These are phyloP conservation scores for Silybum marianum DNA, from an alignment of 129 eudicot genomes.

Conservation along the genomic window DNA sequence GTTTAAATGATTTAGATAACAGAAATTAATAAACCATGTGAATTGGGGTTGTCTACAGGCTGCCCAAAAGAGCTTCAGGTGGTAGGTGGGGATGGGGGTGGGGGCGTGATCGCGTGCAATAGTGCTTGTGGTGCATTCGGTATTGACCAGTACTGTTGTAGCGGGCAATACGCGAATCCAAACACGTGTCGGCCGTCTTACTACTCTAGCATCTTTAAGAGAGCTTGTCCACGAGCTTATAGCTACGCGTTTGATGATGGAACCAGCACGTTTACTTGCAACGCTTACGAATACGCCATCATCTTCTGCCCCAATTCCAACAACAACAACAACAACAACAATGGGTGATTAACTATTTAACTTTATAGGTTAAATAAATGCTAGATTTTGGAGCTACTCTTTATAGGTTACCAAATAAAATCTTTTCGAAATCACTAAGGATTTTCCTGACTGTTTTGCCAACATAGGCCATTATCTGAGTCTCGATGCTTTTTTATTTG, in stretches of 20 bases:
- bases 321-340: conserved; percentile 30
- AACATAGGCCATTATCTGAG: not conserved
- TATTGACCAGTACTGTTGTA: conserved; percentile 85
- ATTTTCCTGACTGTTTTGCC: not conserved
- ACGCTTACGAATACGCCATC: conserved; percentile 71
- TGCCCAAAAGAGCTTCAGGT: conserved; percentile 98
- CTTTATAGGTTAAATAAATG: no score
- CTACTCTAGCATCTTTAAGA: conserved; percentile 78
- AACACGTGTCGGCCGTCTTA: conserved; percentile 70
- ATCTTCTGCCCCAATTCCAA: conserved; percentile 69
- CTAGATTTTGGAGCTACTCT: no score
- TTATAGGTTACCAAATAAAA: not conserved
- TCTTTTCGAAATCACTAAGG: not conserved
- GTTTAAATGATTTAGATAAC: not conserved
- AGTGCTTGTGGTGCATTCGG: conserved; percentile 94
- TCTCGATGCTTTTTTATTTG: conserved; percentile 4
- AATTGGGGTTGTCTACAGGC: conserved; percentile 38
- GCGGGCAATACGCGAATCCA: conserved; percentile 91
- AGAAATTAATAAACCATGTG: not conserved
- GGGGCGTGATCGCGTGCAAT: conserved; percentile 71
- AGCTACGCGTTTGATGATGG: conserved; percentile 96
- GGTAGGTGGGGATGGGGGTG: conserved; percentile 49
- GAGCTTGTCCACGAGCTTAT: conserved; percentile 91
- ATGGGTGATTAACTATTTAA: conserved; percentile 44
- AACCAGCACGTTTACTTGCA: conserved; percentile 93